These are phyloP conservation scores for Colletotrichum destructivum DNA, from an alignment of 2,329 filamentous ascomycete species.

Conservation along the genomic window DNA sequence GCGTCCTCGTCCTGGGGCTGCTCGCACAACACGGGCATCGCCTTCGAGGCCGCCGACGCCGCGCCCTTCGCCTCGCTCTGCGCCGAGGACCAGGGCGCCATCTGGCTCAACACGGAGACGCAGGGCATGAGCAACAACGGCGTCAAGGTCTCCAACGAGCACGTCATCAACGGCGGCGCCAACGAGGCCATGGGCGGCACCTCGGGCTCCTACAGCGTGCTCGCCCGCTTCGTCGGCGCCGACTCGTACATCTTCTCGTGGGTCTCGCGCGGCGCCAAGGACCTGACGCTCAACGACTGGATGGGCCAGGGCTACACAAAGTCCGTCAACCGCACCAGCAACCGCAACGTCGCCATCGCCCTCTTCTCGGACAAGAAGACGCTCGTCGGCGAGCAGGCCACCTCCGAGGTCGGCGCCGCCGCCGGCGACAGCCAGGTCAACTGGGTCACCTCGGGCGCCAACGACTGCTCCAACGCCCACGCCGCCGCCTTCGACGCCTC, in stretches of 20 bases:
- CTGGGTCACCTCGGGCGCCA: conserved; percentile 68
- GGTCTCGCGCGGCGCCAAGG: conserved; percentile 72
- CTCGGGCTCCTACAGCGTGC: conserved; percentile 72
- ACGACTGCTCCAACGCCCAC: conserved; percentile 72
- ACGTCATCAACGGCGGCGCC: conserved; percentile 71
- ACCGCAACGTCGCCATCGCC: conserved; percentile 73
- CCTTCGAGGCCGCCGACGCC: conserved; percentile 71
- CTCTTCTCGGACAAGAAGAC: conserved; percentile 72
- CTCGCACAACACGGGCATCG: conserved; percentile 76
- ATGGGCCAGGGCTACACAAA: conserved; percentile 71
- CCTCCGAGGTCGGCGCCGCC: conserved; percentile 65
- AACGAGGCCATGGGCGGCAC: conserved; percentile 75
- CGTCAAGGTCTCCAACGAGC: conserved; percentile 74
- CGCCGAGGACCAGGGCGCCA: conserved; percentile 74
- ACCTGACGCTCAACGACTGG: conserved; percentile 70
- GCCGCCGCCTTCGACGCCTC: conserved; percentile 67
- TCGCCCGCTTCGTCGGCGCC: conserved; percentile 67
- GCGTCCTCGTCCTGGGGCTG: conserved; percentile 73
- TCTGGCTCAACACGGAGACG: conserved; percentile 75
- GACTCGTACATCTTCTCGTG: conserved; percentile 73
- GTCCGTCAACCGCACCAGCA: conserved; percentile 66
- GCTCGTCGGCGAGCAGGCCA: conserved; percentile 67
- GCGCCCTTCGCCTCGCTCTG: conserved; percentile 72
- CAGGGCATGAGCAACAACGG: conserved; percentile 68
- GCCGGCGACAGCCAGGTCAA: conserved; percentile 72